Evolutionary conservation across 768 basidiomycete genomes (phyloP), one percentile per base, ranked within the genome.

Genomic region (Boletus rubroflammeus): DNA sequence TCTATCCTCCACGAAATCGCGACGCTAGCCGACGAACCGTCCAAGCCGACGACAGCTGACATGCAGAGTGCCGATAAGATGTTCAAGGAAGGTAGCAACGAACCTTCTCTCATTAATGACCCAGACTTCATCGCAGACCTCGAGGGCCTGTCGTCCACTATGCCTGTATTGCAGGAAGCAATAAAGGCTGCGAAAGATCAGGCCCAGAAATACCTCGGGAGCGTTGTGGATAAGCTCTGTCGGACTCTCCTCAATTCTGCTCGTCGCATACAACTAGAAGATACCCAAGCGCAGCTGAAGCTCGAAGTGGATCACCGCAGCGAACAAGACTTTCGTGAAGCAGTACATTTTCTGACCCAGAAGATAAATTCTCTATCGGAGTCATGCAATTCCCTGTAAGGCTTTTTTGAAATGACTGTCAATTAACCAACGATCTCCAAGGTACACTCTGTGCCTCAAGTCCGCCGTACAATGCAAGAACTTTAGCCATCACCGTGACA

Each of bases 71-170:
- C 63, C 3, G 64, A 67, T 0, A 55, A 45, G 41, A 45, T 68
- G 57, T 48, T 67, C 5, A 67, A 41, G 54, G 67, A 67, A 2
- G 62, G 65, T 11, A 19, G 42, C 4, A 59, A 54, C 1, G 62
- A 67, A 26, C 13, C 55, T 19, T 61, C 62, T 36, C 67, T 61
- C 21, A 36, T 64, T 3, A 54, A 3, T 26, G 67, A 67, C 39
- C 41, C 54, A 2, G 59, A 63, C 23, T 67, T 69, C 39, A 34
- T 67, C 15, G 31, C 60, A 5, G 64, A 68, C 44, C 60, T 67
- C 11, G 65, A 64, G 23, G 21, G 32, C 17, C 41, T 60, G 34
- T 57, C 28, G 1, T 38, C 32, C 3, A 54, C 57, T 28, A 46
- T 48, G n/a, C 62, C 66, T 13, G 23, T 47, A n/a, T 15, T 67